Base-by-base conservation (phyloP, 2,329 filamentous ascomycete species). In the Aspergillus pseudoterreus region DNA sequence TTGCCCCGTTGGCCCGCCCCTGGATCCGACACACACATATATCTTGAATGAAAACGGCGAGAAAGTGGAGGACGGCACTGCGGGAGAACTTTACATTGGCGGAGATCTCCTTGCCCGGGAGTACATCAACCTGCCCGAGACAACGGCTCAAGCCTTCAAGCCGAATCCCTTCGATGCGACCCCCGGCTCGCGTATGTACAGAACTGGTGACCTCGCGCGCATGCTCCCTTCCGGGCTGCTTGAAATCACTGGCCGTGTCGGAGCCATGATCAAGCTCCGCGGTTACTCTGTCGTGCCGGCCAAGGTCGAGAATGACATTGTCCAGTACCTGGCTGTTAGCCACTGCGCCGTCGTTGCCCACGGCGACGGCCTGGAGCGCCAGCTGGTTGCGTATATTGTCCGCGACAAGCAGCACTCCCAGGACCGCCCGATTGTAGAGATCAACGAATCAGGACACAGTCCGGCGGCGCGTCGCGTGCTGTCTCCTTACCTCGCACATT, bases 61-160 rank as follows among this genome's bases (percentile, higher is more conserved):
- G 47, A 79, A 77, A 59, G 83, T 91, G 4, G 77, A 81, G 8
- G 63, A 72, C 5, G 88, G 87, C 6, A 73, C 77, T 2, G 82
- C 78, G 51, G 88, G 88, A 41, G 88, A 94, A 71, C 77, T 94
- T 1, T 90, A 84, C 55, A 80, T 92, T 14, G 88, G 87, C 43
- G 89, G 89, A n/a, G 73, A 78, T 17, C 75, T 91, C 52, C 76
- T 92, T 42, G 88, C 88, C 12, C 80, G 87, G 50, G 88, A 85
- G 42, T 94, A 94, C 62, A 80, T 92, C 47, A 91, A 92, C 58
- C 78, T 86, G n/a, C 86, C 87, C 0, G 88, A 92, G 62, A 86
- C 84, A 0, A 92, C 89, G 0, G 84, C 84, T 6, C 83, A 86
- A 64, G 83, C 85, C 0, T 92, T 94, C 67, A 76, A 81, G 11